Percentiles rank a stretch among this genome's conserved stretches.
These are phyloP conservation scores for Populus alba DNA, from an alignment of 345 rosid genomes.

Conservation along the genomic window DNA sequence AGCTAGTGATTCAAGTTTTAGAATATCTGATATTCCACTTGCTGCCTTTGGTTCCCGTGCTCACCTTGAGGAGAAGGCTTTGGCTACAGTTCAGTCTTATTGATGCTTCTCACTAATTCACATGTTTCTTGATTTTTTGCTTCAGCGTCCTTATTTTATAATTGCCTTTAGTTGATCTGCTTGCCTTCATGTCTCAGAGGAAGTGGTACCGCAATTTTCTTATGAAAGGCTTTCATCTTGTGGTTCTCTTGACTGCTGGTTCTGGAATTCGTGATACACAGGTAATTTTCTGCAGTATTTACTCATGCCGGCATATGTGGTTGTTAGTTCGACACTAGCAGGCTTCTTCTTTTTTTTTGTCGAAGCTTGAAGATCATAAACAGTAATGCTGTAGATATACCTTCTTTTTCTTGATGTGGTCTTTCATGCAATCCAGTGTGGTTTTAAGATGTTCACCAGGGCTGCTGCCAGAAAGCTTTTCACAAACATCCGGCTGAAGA, in stretches of 20 bases:
- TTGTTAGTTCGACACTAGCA: background rate
- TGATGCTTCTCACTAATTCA: background rate
- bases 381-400: background rate
- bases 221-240: constrained; percentile 97
- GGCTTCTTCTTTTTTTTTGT: background rate
- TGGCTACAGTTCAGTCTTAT: constrained; percentile 74
- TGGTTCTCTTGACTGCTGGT: constrained; percentile 82
- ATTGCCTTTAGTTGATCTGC: constrained; percentile 21
- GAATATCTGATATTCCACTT: constrained; percentile 67
- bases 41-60: constrained; percentile 98
- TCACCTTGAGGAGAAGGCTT: constrained; percentile 93
- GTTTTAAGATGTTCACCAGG: constrained; percentile 98
- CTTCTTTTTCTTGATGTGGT: constrained; percentile 3
- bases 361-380: background rate
- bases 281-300: constrained; percentile 33
- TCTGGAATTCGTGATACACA: constrained; percentile 97
- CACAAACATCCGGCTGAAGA: constrained; percentile 74
- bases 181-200: constrained; percentile 54
- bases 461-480: constrained; percentile 96
- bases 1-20: constrained; percentile 35
- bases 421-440: constrained; percentile 58
- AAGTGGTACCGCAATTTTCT: constrained; percentile 96
- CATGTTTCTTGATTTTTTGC: background rate
- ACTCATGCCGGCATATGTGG: background rate
- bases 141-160: background rate